Evolutionary conservation across 768 basidiomycete species (phyloP).

Genomic region (Auricularia sp.): DNA sequence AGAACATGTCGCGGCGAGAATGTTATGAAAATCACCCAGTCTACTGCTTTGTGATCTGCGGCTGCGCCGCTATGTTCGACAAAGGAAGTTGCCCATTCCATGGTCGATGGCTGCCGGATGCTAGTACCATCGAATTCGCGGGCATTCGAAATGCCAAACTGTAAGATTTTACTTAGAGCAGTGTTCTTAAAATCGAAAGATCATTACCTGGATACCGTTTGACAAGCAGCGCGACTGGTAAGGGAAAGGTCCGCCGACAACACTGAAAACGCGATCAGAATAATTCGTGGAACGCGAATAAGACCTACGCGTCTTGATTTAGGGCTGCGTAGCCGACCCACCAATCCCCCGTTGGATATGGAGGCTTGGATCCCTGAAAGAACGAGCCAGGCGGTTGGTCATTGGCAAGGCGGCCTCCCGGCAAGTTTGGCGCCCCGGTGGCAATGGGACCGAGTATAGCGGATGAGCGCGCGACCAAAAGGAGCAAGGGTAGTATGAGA

Average conservation of each 20-base stretch:
- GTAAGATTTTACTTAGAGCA: slow-evolving; percentile 4
- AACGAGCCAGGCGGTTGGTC: slow-evolving; percentile 24
- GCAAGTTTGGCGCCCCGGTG: slow-evolving; percentile 17
- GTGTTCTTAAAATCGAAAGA: not conserved
- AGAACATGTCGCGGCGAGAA: not conserved
- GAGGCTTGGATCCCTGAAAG: slow-evolving; percentile 25
- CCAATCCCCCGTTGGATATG: slow-evolving; percentile 29
- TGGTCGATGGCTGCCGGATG: slow-evolving; percentile 23
- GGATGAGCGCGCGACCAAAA: not conserved
- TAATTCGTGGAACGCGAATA: not conserved
- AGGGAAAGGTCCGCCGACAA: slow-evolving; percentile 25
- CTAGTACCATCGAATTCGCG: slow-evolving; percentile 25
- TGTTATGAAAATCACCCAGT: slow-evolving; percentile 18
- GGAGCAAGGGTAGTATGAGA: too few relatives aligned
- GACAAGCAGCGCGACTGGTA: slow-evolving; percentile 22
- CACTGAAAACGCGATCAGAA: slow-evolving; percentile 11
- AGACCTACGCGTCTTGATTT: slow-evolving; percentile 18
- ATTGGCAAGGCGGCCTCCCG: slow-evolving; percentile 19
- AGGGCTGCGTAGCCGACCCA: slow-evolving; percentile 25
- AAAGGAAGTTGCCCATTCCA: slow-evolving; percentile 26
- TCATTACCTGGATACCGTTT: slow-evolving; percentile 3
- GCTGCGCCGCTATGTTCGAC: slow-evolving; percentile 22
- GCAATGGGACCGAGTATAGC: slow-evolving; percentile 20
- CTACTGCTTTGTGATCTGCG: slow-evolving; percentile 24
- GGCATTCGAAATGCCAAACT: slow-evolving; percentile 23